Conservation (phyloP, 495 filamentous ascomycete genomes). For the Acidiella bohemica region DNA sequence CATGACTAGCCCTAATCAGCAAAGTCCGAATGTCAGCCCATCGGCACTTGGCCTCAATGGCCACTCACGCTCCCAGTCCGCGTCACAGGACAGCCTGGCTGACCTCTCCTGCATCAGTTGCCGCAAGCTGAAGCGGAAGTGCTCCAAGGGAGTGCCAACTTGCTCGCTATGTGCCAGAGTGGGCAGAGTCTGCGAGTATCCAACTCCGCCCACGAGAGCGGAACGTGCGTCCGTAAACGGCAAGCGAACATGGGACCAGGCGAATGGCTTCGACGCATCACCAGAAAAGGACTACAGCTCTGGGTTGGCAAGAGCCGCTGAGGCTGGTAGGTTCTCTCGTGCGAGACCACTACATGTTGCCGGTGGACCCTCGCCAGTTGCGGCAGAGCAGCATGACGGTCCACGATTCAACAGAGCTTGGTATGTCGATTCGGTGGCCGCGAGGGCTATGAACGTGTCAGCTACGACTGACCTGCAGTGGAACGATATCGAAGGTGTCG, state of each 20-base stretch:
- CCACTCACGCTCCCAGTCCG: too few relatives aligned
- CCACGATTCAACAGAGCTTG: too few relatives aligned
- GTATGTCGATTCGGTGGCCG: slow-evolving; percentile 3
- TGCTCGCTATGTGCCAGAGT: slow-evolving; percentile 3
- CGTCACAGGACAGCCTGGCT: too few relatives aligned
- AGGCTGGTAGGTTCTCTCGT: too few relatives aligned
- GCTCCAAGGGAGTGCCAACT: slow-evolving; percentile 1
- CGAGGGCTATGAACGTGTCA: neutral
- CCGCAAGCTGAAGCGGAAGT: slow-evolving; percentile 4
- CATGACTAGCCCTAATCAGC: too few relatives aligned
- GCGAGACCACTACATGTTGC: too few relatives aligned
- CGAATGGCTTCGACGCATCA: neutral
- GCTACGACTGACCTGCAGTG: neutral
- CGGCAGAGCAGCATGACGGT: too few relatives aligned
- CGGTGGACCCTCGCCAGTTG: too few relatives aligned
- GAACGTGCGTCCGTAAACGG: neutral
- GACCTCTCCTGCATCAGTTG: slow-evolving; percentile 1
- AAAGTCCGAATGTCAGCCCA: too few relatives aligned
- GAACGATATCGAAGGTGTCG: neutral
- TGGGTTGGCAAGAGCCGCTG: too few relatives aligned
- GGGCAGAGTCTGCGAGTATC: slow-evolving; percentile 1
- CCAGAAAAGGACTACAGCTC: too few relatives aligned
- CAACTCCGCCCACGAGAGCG: neutral
- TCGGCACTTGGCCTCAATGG: too few relatives aligned
- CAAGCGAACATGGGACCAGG: neutral